Evolutionary conservation across 2,329 filamentous ascomycete species (phyloP), one percentile per base, ranked within the genome.

Genomic region (Monilinia fructicola): DNA sequence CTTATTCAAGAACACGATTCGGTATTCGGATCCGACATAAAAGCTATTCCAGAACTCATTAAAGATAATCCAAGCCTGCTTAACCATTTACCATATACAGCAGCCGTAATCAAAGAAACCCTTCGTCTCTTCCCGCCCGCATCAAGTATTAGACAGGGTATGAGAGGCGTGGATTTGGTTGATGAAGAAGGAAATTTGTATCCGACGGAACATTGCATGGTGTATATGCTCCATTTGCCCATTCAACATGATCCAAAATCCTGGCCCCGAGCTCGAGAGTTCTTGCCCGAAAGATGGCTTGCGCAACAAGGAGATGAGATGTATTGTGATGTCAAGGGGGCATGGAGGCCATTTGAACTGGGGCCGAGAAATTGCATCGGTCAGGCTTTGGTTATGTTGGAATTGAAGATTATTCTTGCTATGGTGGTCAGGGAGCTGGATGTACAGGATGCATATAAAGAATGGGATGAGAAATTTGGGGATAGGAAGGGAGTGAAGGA

Each of bases 321-420:
- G 79, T 81, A 71, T 66, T 46, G 50, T 55, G 71, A 69, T 54
- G 11, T 55, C 6, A 68, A 71, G 14, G 67, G 80, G 53, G 85
- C 84, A 0, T 87, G 80, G 78, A 79, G 84, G 11, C 78, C 82
- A 0, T 88, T 88, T 73, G 83, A 84, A 70, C 78, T 81, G 65
- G 85, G 85, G 0, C 78, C 80, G 2, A 75, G 85, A 16, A 83
- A 82, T 62, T 88, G 85, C 71, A 81, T 86, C 12, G 85, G 85
- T 0, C 83, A 87, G 73, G 80, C 81, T 69, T 74, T 85, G 28
- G 84, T 82, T 0, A 80, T 83, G 77, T 70, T 74, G 28, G 83
- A 85, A 73, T 74, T 80, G 28, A 80, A 79, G 66, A 76, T 82
- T 54, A 78, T 82, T 7, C 72, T 85, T 48, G 80, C 81, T 1